Evolutionary conservation across 768 basidiomycete species (phyloP).

Genomic region (Russula dissimulans): DNA sequence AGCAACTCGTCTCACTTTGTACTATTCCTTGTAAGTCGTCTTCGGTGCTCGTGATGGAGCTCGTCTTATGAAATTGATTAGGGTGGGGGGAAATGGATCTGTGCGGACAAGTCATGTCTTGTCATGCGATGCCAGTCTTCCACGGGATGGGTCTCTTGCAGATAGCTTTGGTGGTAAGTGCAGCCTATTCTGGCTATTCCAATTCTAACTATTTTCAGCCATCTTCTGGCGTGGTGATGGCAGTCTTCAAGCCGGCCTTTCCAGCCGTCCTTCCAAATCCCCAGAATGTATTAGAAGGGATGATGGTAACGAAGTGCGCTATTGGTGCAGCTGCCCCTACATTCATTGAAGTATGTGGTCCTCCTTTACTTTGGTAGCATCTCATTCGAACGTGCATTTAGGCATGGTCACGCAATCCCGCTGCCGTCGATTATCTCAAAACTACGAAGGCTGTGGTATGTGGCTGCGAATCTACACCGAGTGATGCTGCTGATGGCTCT

Average conservation of each 20-base stretch:
- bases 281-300: conserved; percentile 24
- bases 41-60: neutral
- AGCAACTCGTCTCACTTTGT: conserved; percentile 4
- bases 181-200: neutral
- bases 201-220: conserved; percentile 18
- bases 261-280: conserved; percentile 27
- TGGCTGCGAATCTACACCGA: neutral
- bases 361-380: neutral
- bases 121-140: conserved; percentile 28
- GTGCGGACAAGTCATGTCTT: conserved; percentile 22
- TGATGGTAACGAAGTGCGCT: conserved; percentile 20
- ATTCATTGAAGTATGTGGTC: conserved; percentile 26
- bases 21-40: conserved; percentile 11
- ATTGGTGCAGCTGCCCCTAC: conserved; percentile 26
- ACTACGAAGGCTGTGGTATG: conserved; percentile 22
- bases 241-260: conserved; percentile 24
- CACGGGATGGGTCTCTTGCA: conserved; percentile 27
- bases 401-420: conserved; percentile 22
- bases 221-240: conserved; percentile 23
- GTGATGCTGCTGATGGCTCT: neutral
- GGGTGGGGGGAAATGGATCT: conserved; percentile 22
- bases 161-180: conserved; percentile 21
- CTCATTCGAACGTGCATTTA: neutral
- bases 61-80: neutral
- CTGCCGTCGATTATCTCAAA: conserved; percentile 20